Base-by-base conservation (phyloP, 169 alveolate species). In the Plasmodium relictum region DNA sequence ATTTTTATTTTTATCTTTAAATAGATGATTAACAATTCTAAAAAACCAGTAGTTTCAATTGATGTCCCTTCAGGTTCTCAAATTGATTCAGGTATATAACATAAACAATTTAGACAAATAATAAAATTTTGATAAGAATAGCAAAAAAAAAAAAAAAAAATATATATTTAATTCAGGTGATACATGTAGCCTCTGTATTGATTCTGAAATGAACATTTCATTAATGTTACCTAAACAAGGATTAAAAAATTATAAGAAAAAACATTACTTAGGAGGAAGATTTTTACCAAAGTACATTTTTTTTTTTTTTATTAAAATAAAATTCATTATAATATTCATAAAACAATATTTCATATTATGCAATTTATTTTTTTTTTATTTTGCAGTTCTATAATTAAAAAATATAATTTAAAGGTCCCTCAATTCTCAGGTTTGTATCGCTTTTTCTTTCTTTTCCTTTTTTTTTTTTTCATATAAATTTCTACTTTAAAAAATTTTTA, bases 11-110 rank as follows among this genome's bases (percentile, higher is more conserved):
- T 93, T 42, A 12, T 56, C 56, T 39, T 86, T 93, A 18, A 91
- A 59, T 88, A 93, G 63, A 93, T 88, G 56, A 92, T 93, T 58
- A 91, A 89, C 61, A 86, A 88, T 54, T 63, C 71, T 48, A 88
- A 92, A 54, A 80, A 88, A 50, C 95, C 94, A 18, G 92, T 95
- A 16, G 94, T 94, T 48, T 95, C 98, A 31, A 92, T 96, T 44
- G 99, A 96, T 73, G 94, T 97, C 12, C 98, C 99, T 37, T 95
- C 98, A 4, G 98, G 98, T 50, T 95, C 96, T 95, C 96, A 96
- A 88, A 95, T 96, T 6, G 97, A 94, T 56, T 62, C 93, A 76
- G 97, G 97, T 72, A 93, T 95, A 63, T 42, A 45, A n/a, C 41
- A 88, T 22, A 59, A 76, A 18, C 2, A 26, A 24, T 7, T 26